Evolutionary conservation across 768 basidiomycete species (phyloP).

Genomic region (Termitomyces sp.): DNA sequence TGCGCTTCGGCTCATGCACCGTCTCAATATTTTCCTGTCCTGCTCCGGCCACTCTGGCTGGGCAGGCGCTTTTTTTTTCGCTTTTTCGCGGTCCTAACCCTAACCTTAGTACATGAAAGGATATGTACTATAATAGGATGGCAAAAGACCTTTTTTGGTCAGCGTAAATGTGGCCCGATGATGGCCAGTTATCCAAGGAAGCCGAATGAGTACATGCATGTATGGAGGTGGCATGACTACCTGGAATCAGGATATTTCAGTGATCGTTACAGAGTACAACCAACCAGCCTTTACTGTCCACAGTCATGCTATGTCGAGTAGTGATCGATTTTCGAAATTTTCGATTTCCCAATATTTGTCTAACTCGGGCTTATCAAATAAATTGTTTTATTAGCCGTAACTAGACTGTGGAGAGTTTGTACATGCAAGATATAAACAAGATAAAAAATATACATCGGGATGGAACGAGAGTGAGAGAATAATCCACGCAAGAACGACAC

Average conservation of each 20-base stretch:
- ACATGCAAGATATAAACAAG: background rate
- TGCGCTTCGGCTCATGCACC: conserved; percentile 64
- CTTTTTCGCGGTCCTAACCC: background rate
- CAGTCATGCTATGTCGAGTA: background rate
- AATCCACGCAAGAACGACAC: background rate
- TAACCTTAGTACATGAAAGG: background rate
- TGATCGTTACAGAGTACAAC: background rate
- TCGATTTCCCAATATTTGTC: background rate
- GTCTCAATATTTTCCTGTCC: conserved; percentile 64
- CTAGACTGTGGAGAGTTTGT: background rate
- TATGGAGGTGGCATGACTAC: too few relatives aligned
- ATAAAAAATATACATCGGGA: background rate
- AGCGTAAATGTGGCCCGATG: too few relatives aligned
- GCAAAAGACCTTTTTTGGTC: too few relatives aligned
- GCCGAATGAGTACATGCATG: too few relatives aligned
- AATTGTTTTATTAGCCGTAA: background rate
- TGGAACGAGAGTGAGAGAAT: background rate
- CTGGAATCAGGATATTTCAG: background rate
- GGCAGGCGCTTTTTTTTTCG: conserved; percentile 31
- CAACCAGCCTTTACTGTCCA: background rate
- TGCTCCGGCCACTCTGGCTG: conserved; percentile 47
- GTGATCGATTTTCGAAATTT: too few relatives aligned
- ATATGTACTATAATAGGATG: too few relatives aligned
- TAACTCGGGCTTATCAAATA: background rate
- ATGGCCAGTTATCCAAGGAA: too few relatives aligned